phyloP scores from a whole-genome alignment of 495 filamentous ascomycete genomes.

The Xylaria scruposa region DNA sequence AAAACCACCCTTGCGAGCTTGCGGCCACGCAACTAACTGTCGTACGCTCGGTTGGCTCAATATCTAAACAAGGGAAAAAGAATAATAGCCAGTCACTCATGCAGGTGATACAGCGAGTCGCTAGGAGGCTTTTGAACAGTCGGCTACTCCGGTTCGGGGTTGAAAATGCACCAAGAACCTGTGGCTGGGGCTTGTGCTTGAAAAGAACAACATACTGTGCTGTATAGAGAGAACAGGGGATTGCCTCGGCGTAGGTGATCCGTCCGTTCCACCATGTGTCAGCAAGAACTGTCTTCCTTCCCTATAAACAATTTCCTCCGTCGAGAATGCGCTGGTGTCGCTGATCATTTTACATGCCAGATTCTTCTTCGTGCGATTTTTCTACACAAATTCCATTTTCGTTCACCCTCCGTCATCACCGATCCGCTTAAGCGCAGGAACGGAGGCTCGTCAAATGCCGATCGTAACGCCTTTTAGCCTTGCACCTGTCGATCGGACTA shows the following conservation, averaged over 20 bases:
- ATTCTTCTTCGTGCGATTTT: constrained; percentile 1
- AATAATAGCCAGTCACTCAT: neutral
- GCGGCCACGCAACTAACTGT: neutral
- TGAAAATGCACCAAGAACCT: neutral
- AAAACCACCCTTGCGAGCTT: neutral
- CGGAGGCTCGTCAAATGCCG: constrained; percentile 17
- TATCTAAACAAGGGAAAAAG: neutral
- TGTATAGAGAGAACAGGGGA: neutral
- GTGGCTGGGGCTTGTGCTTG: neutral
- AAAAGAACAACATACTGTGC: neutral
- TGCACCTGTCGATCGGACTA: constrained; percentile 27
- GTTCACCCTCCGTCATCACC: constrained; percentile 7
- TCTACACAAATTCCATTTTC: constrained; percentile 9
- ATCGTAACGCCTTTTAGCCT: constrained; percentile 26
- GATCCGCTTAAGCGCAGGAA: constrained; percentile 16
- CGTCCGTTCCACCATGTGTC: neutral
- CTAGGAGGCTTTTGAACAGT: neutral
- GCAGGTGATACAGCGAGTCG: neutral
- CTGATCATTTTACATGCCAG: neutral
- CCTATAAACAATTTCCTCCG: neutral
- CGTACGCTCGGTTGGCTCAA: constrained; percentile 6
- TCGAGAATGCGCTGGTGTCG: too few species aligned
- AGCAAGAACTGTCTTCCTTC: neutral
- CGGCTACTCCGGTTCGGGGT: neutral
- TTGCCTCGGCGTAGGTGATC: constrained; percentile 4